These are phyloP conservation scores for Trichoderma koningii DNA, from an alignment of 2,329 filamentous ascomycete genomes.

Conservation along the genomic window DNA sequence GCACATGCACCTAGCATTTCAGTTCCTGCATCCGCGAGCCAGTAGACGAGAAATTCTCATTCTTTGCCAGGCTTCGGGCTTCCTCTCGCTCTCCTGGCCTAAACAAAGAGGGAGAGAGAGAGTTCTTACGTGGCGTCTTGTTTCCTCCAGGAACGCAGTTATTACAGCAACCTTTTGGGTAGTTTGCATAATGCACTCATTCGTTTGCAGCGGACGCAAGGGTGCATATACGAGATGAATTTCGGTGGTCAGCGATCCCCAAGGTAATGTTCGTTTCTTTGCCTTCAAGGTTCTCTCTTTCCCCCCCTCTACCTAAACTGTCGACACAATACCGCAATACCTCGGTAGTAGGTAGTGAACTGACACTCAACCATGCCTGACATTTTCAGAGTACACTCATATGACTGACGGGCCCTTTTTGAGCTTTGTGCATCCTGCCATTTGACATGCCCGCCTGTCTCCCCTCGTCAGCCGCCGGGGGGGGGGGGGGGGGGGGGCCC, in stretches of 20 bases:
- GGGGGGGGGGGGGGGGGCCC: too few relatives aligned
- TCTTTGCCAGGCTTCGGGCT: too few relatives aligned
- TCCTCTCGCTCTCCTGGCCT: too few relatives aligned
- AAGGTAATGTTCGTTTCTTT: too few relatives aligned
- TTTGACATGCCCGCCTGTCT: conserved; percentile 7
- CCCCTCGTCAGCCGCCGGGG: not conserved
- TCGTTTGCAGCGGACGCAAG: conserved; percentile 12
- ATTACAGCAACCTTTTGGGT: not conserved
- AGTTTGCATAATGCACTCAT: conserved; percentile 18
- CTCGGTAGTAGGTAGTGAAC: too few relatives aligned
- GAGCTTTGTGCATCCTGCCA: not conserved
- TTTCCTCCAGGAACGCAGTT: not conserved
- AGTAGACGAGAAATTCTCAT: not conserved
- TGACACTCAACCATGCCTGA: too few relatives aligned
- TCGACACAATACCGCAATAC: too few relatives aligned
- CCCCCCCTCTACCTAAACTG: too few relatives aligned
- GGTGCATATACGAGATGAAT: conserved; percentile 16
- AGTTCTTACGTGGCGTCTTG: not conserved
- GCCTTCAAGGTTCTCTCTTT: too few relatives aligned
- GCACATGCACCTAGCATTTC: too few relatives aligned
- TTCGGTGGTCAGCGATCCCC: not conserved
- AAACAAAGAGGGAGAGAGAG: not conserved
- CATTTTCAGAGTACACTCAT: too few relatives aligned
- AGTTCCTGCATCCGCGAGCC: conserved; percentile 15
- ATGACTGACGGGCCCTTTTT: not conserved